Conservation (phyloP, 2,329 filamentous ascomycete genomes). For the Blastomyces emzantsi region DNA sequence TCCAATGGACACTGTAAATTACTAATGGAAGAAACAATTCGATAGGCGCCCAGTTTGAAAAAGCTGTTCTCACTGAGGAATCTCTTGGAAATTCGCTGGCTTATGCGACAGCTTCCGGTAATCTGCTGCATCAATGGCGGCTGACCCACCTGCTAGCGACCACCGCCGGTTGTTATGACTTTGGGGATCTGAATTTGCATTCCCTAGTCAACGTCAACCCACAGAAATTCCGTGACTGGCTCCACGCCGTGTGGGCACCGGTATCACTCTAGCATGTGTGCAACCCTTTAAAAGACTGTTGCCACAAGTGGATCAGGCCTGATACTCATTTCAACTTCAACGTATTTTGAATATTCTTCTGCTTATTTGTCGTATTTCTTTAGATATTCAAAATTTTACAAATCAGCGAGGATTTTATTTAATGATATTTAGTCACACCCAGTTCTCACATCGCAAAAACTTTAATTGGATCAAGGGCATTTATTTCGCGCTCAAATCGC, state of each 20-base stretch:
- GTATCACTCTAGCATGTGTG: too few species aligned
- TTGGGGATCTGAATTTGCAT: slow-evolving; percentile 53
- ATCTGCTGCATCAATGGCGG: slow-evolving; percentile 31
- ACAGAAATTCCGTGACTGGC: slow-evolving; percentile 47
- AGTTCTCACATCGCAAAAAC: not conserved
- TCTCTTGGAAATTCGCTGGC: slow-evolving; percentile 21
- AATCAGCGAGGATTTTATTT: not conserved
- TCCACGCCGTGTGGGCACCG: slow-evolving; percentile 40
- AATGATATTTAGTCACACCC: not conserved
- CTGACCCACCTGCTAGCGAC: slow-evolving; percentile 58
- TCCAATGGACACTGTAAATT: not conserved
- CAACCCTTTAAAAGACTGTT: not conserved
- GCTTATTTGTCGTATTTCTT: not conserved
- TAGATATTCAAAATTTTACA: not conserved
- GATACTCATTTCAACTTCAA: not conserved
- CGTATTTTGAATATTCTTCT: not conserved
- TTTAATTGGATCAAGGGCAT: not conserved
- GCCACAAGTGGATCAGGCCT: not conserved
- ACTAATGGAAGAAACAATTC: not conserved
- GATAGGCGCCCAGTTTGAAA: slow-evolving; percentile 21
- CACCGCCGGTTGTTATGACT: slow-evolving; percentile 58
- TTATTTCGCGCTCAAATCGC: not conserved
- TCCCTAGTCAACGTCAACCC: slow-evolving; percentile 41
- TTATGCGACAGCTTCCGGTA: slow-evolving; percentile 25
- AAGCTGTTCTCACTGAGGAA: slow-evolving; percentile 20